A percentile compares a stretch with the other conserved stretches of the same genome.
These are phyloP conservation scores for Mangifera indica DNA, from an alignment of 345 rosid genomes.

Conservation along the genomic window DNA sequence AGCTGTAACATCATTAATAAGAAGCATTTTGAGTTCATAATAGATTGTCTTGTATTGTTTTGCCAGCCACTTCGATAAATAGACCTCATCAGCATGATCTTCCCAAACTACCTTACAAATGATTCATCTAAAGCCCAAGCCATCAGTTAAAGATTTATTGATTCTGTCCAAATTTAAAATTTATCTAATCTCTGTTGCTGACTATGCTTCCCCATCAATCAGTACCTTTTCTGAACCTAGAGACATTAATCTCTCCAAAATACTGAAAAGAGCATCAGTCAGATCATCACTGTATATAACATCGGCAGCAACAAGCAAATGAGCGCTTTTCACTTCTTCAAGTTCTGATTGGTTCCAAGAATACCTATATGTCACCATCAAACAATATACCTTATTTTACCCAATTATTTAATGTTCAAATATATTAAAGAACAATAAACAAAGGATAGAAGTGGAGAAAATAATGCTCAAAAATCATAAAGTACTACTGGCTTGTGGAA, in stretches of 20 bases:
- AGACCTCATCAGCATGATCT: no score
- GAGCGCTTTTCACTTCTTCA: conserved; percentile 50
- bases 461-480: background rate
- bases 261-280: conserved; percentile 50
- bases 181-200: background rate
- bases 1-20: background rate
- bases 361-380: conserved; percentile 28
- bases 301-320: conserved; percentile 64
- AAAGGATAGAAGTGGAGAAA: background rate
- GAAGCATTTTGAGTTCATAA: background rate
- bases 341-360: conserved; percentile 50
- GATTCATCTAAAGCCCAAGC: background rate
- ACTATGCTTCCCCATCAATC: background rate
- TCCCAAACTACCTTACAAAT: background rate
- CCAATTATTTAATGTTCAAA: background rate
- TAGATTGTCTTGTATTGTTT: background rate
- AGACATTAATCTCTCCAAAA: conserved; percentile 49
- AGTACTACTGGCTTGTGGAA: background rate
- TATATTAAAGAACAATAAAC: background rate
- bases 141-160: background rate
- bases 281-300: conserved; percentile 66
- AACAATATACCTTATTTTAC: conserved; percentile 8
- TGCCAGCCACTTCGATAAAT: no score
- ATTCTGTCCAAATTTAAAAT: background rate
- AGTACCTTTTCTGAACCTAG: conserved; percentile 43